phyloP scores from a whole-genome alignment of 805 yeast genomes.

The Priceomyces carsonii region DNA sequence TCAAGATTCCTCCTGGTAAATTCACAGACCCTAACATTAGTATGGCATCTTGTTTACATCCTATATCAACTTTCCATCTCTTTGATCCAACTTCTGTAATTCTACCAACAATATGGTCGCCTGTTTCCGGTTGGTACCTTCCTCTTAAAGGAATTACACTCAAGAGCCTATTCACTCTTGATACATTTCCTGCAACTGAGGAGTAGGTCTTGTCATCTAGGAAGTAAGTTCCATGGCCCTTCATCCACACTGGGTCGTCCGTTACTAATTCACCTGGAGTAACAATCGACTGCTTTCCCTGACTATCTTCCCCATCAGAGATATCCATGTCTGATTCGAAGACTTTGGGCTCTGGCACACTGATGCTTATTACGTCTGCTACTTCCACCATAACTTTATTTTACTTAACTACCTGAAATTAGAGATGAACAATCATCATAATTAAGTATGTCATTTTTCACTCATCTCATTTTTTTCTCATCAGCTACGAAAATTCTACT shows the following conservation, averaged over 20 bases:
- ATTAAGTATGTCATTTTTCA: too few species aligned
- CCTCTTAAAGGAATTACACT: conserved; percentile 87
- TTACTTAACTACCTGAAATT: too few species aligned
- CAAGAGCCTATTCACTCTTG: conserved; percentile 81
- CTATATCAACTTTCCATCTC: conserved; percentile 96
- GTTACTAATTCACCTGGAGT: conserved; percentile 98
- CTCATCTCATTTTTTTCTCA: too few species aligned
- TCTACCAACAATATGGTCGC: conserved; percentile 94
- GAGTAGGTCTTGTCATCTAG: conserved; percentile 75
- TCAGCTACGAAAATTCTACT: too few species aligned
- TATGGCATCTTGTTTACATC: conserved; percentile 90
- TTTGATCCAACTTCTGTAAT: conserved; percentile 91
- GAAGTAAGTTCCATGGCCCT: conserved; percentile 95
- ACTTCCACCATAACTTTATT: conserved; percentile 15
- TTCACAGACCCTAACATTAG: conserved; percentile 94
- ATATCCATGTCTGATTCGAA: conserved; percentile 43
- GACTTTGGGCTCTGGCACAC: conserved; percentile 25
- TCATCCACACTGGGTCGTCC: conserved; percentile 95
- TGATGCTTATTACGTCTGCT: conserved; percentile 38
- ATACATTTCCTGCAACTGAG: conserved; percentile 89
- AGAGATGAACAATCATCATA: too few species aligned
- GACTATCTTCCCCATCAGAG: conserved; percentile 31
- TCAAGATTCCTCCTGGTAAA: conserved; percentile 93
- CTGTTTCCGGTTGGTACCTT: conserved; percentile 89
- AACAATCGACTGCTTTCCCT: conserved; percentile 46